Percentiles rank a stretch among this genome's conserved stretches.
phyloP scores from a whole-genome alignment of 257 asterid genomes.

The Asclepias syriaca region DNA sequence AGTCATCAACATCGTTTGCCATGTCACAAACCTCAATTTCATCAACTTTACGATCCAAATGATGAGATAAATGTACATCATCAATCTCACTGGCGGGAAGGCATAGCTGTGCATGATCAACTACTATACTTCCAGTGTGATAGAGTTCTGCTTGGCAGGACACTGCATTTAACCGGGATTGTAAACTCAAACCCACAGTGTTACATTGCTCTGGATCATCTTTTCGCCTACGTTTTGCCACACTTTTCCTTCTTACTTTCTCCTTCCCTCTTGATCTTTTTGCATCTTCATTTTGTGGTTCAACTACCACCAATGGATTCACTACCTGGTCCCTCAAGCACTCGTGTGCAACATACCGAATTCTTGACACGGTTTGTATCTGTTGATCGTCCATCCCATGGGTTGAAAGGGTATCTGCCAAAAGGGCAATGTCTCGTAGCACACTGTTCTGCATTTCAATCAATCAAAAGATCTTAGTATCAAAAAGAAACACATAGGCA shows the following conservation, averaged over 20 bases:
- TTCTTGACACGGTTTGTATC: slow-evolving; percentile 57
- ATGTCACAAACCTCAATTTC: slow-evolving; percentile 30
- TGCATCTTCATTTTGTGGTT: slow-evolving; percentile 45
- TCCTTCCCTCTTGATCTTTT: slow-evolving; percentile 74
- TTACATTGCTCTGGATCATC: slow-evolving; percentile 57
- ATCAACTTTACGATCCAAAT: slow-evolving; percentile 25
- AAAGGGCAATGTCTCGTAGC: slow-evolving; percentile 70
- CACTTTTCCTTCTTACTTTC: slow-evolving; percentile 72
- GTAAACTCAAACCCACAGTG: slow-evolving; percentile 24
- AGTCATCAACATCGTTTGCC: slow-evolving; percentile 31
- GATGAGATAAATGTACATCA: slow-evolving; percentile 18
- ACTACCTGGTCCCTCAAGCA: slow-evolving; percentile 68
- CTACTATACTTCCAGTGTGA: slow-evolving; percentile 34
- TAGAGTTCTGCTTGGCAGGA: slow-evolving; percentile 35
- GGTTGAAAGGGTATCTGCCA: slow-evolving; percentile 67
- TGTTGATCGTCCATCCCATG: slow-evolving; percentile 90
- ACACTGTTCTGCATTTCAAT: slow-evolving; percentile 52
- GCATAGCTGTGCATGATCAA: slow-evolving; percentile 29
- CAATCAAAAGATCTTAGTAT: slow-evolving; percentile 11
- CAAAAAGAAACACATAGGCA: background rate
- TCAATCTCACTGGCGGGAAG: slow-evolving; percentile 24
- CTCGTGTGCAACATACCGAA: slow-evolving; percentile 64
- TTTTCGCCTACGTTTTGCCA: slow-evolving; percentile 67
- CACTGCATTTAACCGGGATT: slow-evolving; percentile 34
- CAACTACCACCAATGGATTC: slow-evolving; percentile 30